A percentile compares a stretch with the other conserved stretches of the same genome.
These are phyloP conservation scores for Aspergillus hancockii DNA, from an alignment of 495 filamentous ascomycete genomes.

Conservation along the genomic window DNA sequence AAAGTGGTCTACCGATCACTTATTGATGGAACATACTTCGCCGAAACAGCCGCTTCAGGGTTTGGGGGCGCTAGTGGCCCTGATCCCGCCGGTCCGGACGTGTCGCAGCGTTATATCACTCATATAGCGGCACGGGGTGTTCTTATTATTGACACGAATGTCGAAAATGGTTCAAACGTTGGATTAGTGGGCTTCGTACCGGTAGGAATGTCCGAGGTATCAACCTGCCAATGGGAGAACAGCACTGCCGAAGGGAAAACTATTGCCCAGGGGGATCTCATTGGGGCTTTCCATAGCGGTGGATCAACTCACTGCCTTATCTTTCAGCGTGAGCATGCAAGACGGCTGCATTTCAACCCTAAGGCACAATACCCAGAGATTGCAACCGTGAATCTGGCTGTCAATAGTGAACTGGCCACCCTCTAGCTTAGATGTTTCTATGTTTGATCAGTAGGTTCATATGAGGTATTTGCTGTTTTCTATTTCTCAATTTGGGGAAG, in stretches of 20 bases:
- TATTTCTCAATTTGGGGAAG: too few species aligned
- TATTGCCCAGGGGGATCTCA: constrained; percentile 59
- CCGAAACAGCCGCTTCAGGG: constrained; percentile 44
- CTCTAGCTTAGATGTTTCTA: too few species aligned
- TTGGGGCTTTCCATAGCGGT: constrained; percentile 64
- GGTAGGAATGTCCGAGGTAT: constrained; percentile 66
- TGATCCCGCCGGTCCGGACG: constrained; percentile 14
- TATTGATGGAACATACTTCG: constrained; percentile 60
- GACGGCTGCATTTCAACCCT: not conserved
- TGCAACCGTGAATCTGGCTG: not conserved
- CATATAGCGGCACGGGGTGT: constrained; percentile 53
- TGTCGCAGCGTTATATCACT: constrained; percentile 58
- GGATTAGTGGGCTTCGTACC: constrained; percentile 61
- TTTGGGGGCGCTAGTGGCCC: constrained; percentile 2
- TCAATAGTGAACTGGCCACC: not conserved
- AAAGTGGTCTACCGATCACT: constrained; percentile 45
- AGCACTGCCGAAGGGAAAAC: constrained; percentile 56
- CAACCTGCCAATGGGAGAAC: constrained; percentile 54
- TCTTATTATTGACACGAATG: constrained; percentile 63
- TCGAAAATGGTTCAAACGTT: constrained; percentile 31
- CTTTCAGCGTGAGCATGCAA: not conserved
- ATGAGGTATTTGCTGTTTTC: too few species aligned
- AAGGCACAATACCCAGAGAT: not conserved
- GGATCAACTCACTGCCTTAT: constrained; percentile 4
- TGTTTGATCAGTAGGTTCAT: too few species aligned